Percentiles rank a stretch among this genome's conserved stretches.
Evolutionary conservation across 352 stramenopile genomes (phyloP).

Genomic region (Aphanomyces invadans): DNA sequence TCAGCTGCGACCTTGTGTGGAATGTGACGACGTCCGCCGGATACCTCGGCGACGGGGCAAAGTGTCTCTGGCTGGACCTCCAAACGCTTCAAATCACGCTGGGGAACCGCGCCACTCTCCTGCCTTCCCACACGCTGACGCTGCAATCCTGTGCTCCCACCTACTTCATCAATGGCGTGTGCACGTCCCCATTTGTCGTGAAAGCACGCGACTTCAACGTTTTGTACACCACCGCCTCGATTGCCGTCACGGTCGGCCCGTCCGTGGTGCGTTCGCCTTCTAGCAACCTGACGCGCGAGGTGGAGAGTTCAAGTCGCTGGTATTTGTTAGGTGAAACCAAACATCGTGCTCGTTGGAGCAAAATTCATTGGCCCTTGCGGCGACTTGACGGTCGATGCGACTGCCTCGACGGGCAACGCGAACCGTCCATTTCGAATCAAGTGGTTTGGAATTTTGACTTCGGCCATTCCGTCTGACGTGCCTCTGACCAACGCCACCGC

Average conservation of each 20-base stretch:
- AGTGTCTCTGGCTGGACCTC: slow-evolving; percentile 50
- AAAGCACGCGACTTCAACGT: slow-evolving; percentile 22
- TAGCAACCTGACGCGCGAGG: no score
- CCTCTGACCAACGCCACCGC: neutral
- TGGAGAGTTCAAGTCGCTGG: no score
- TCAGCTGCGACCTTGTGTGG: slow-evolving; percentile 43
- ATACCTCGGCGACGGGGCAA: slow-evolving; percentile 36
- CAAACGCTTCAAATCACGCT: slow-evolving; percentile 45
- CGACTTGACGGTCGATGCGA: slow-evolving; percentile 40
- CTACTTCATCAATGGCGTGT: neutral
- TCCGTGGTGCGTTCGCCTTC: neutral
- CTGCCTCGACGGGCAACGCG: slow-evolving; percentile 43
- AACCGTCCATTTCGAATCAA: slow-evolving; percentile 39
- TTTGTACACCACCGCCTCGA: slow-evolving; percentile 20
- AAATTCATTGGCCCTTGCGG: slow-evolving; percentile 59
- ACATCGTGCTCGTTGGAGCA: slow-evolving; percentile 38
- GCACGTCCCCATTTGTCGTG: slow-evolving; percentile 16
- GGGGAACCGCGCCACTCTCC: slow-evolving; percentile 37
- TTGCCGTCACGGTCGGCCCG: slow-evolving; percentile 18
- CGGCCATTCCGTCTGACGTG: neutral
- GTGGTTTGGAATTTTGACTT: slow-evolving; percentile 40
- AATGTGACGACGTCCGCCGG: slow-evolving; percentile 29
- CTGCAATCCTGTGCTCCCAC: slow-evolving; percentile 41
- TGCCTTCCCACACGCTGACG: slow-evolving; percentile 34
- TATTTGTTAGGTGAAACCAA: slow-evolving; percentile 26